A percentile compares a stretch with the other conserved stretches of the same genome.
Evolutionary conservation across 2,329 filamentous ascomycete species (phyloP).

Genomic region (Alternaria brassicicola): DNA sequence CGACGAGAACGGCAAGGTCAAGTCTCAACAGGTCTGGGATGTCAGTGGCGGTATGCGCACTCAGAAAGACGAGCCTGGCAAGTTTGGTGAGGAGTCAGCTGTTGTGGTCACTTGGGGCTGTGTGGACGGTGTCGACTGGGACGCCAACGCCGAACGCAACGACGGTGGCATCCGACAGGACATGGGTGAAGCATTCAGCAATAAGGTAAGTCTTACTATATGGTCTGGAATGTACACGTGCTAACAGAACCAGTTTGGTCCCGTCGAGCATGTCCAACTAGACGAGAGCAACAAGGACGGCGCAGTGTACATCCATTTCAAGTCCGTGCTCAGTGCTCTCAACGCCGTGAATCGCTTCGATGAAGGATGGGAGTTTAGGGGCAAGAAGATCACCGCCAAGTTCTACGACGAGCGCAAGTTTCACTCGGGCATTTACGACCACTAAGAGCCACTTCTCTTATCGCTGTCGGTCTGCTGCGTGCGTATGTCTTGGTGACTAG

Average conservation of each 20-base stretch:
- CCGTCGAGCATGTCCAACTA: constrained; percentile 80
- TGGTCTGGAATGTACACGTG: not conserved
- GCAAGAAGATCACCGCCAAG: constrained; percentile 78
- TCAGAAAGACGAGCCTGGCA: constrained; percentile 44
- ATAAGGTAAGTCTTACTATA: constrained; percentile 62
- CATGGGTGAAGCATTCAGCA: constrained; percentile 90
- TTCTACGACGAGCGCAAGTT: constrained; percentile 87
- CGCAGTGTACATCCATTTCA: constrained; percentile 93
- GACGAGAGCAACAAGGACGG: constrained; percentile 60
- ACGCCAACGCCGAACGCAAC: constrained; percentile 71
- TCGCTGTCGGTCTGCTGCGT: not conserved
- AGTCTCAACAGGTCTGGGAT: constrained; percentile 59
- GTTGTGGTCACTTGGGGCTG: constrained; percentile 85
- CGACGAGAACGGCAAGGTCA: constrained; percentile 58
- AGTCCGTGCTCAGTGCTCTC: constrained; percentile 80
- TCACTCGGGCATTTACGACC: constrained; percentile 58
- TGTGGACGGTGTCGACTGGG: constrained; percentile 82
- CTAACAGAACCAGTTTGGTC: constrained; percentile 68
- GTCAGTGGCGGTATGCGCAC: constrained; percentile 75
- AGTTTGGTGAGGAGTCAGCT: constrained; percentile 67
- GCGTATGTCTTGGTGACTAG: not conserved
- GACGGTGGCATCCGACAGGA: constrained; percentile 78
- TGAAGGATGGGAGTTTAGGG: constrained; percentile 91
- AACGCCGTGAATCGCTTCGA: constrained; percentile 88
- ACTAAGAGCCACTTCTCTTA: constrained; percentile 13